Evolutionary conservation across 2,329 filamentous ascomycete genomes (phyloP).

Genomic region (Stagonosporopsis chrysanthemi): DNA sequence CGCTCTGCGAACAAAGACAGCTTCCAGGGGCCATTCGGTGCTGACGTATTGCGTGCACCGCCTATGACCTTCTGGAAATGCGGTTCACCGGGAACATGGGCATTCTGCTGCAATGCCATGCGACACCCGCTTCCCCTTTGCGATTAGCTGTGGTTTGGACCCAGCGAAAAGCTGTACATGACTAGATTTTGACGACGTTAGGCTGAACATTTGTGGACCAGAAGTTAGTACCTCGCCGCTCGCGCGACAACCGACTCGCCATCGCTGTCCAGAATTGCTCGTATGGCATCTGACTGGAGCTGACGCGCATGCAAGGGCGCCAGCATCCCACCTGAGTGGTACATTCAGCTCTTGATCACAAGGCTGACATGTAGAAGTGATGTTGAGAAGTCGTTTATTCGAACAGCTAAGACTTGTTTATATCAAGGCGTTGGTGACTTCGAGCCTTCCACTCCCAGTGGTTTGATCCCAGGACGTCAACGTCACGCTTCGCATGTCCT

Average conservation of each 20-base stretch:
- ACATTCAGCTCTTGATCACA: background rate
- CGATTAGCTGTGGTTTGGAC: constrained; percentile 8
- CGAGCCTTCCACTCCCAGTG: constrained; percentile 68
- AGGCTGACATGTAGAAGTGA: constrained; percentile 5
- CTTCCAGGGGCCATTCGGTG: constrained; percentile 16
- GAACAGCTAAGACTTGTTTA: constrained; percentile 25
- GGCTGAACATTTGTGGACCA: constrained; percentile 29
- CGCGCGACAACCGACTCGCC: constrained; percentile 28
- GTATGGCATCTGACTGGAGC: constrained; percentile 28
- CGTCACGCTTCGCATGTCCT: constrained; percentile 76
- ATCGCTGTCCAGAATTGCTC: constrained; percentile 24
- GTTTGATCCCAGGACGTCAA: constrained; percentile 63
- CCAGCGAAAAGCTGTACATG: background rate
- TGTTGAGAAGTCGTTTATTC: constrained; percentile 9
- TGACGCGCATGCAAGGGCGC: constrained; percentile 20
- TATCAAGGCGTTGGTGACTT: constrained; percentile 69
- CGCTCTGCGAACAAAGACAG: constrained; percentile 20
- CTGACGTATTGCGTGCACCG: constrained; percentile 41
- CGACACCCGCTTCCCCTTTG: constrained; percentile 36
- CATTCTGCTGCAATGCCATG: constrained; percentile 39
- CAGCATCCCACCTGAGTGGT: background rate
- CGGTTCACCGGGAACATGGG: constrained; percentile 10
- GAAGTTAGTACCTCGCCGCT: constrained; percentile 26
- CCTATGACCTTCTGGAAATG: constrained; percentile 44
- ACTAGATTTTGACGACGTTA: constrained; percentile 11